Conservation (phyloP, 352 stramenopile genomes). For the Phytopythium cucurbitacearum region DNA sequence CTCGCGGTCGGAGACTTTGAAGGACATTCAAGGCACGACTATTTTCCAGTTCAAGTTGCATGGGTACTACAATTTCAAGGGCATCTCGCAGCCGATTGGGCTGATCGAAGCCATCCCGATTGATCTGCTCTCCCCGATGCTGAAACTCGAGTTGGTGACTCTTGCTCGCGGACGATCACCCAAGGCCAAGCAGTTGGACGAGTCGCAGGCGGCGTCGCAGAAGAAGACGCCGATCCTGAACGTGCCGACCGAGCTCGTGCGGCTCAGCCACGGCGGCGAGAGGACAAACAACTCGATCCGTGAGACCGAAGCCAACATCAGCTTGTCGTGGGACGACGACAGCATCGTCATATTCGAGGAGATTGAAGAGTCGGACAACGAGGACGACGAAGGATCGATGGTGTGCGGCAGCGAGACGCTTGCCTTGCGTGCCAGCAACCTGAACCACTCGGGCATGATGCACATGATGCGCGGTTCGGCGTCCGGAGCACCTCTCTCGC, state of each 20-base stretch:
- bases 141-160: slow-evolving; percentile 31
- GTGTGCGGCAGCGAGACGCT: slow-evolving; percentile 42
- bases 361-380: slow-evolving; percentile 31
- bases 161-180: slow-evolving; percentile 31
- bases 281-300: slow-evolving; percentile 76
- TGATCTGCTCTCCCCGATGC: slow-evolving; percentile 43
- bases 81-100: slow-evolving; percentile 74
- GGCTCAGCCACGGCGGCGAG: slow-evolving; percentile 57
- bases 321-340: slow-evolving; percentile 59
- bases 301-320: slow-evolving; percentile 74
- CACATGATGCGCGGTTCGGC: slow-evolving; percentile 42
- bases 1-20: slow-evolving; percentile 34
- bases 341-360: slow-evolving; percentile 74
- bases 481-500: slow-evolving; percentile 18
- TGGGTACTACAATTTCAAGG: slow-evolving; percentile 84
- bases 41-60: slow-evolving; percentile 84
- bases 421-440: slow-evolving; percentile 38
- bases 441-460: slow-evolving; percentile 68
- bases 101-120: slow-evolving; percentile 80
- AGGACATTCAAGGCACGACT: slow-evolving; percentile 41
- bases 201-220: slow-evolving; percentile 34
- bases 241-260: slow-evolving; percentile 54
- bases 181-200: slow-evolving; percentile 66
- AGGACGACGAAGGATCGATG: slow-evolving; percentile 36
- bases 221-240: slow-evolving; percentile 42